Base-by-base conservation (phyloP, 116 monocot genomes). In the Phalaenopsis hybrid region DNA sequence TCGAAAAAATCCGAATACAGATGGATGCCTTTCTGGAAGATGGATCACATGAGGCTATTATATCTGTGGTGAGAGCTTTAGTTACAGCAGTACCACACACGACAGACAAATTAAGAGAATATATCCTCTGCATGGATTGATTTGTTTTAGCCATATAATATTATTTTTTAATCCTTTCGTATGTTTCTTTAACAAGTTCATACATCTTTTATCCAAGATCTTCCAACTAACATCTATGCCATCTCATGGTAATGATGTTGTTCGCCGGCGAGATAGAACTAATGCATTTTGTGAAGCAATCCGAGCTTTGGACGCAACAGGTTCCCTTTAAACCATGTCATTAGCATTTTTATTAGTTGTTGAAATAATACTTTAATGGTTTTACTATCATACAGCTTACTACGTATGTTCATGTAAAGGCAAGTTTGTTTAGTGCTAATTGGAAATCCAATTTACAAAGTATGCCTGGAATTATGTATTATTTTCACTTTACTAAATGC, bases 11-110 rank as follows among this genome's bases (percentile, higher is more conserved):
- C 81, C 92, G 90, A 46, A 81, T 99, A 78, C 99, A 99, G 81
- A 95, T 99, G 99, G 99, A 99, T 95, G 95, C 95, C 82, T 99
- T 99, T 84, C 88, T 99, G 43, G 99, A 99, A 87, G 99, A 99
- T 86, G 94, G 95, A 83, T 99, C 94, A 49, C 95, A 95, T 86
- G 99, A 99, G 84, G 99, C 95, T 82, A 92, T 89, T 79, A 80
- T 91, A 73, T 86, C 92, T 75, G 95, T 99, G 82, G 79, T 95
- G 57, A 89, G 89, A 68, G 92, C 99, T 81, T 88, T 99, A 75
- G 80, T 86, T 5, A 84, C 88, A 48, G 94, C 99, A 43, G 99
- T 95, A 80, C 99, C 99, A 77, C 99, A 95, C 84, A 92, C 99
- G 74, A 94, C 92, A 82, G 94, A 91, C 51, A 95, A 90, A 81